Base-by-base conservation (phyloP, 495 filamentous ascomycete species). In the Sordaria brevicollis region DNA sequence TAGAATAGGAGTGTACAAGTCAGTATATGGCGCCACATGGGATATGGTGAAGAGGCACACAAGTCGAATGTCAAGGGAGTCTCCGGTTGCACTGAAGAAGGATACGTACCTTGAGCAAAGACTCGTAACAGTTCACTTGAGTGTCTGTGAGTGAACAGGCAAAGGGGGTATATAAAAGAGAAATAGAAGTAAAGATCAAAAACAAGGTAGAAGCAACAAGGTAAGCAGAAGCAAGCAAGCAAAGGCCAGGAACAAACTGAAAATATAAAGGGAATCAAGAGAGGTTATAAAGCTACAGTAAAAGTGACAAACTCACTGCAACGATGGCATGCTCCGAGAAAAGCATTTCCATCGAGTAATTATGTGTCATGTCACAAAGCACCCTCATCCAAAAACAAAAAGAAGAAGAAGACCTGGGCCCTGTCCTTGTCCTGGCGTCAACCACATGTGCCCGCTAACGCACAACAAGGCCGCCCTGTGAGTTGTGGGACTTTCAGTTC, bases 321-420 rank as follows among this genome's bases (percentile, higher is more conserved):
- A 65, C 10, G n/a, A 33, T 19, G n/a, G n/a, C 35, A 7, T 31
- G 17, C 35, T 37, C 65, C 65, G 65, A 68, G 67, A 35, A 34
- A 25, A 41, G 29, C 34, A 71, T 83, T 83, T 82, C 77, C 74
- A 83, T 83, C 80, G 81, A 79, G 81, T 83, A 84, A 83, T 83
- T 83, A 81, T 84, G 82, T 84, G 82, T 83, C 81, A 84, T 81
- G 76, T 71, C 72, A 75, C 49, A 62, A 62, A 25, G 49, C n/a
- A 75, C 67, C 21, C n/a, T n/a, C n/a, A n/a, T n/a, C n/a, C n/a
- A n/a, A n/a, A n/a, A n/a, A 7, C 49, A 3, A 62, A 62, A 62
- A 6, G 49, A 62, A 62, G 25, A 11, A 62, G 25, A 62, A 62
- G 13, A 62, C 15, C 49, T 62, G 49, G 49, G 49, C 49, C 49